Conservation (phyloP, 345 rosid species). For the Moricandia arvensis region DNA sequence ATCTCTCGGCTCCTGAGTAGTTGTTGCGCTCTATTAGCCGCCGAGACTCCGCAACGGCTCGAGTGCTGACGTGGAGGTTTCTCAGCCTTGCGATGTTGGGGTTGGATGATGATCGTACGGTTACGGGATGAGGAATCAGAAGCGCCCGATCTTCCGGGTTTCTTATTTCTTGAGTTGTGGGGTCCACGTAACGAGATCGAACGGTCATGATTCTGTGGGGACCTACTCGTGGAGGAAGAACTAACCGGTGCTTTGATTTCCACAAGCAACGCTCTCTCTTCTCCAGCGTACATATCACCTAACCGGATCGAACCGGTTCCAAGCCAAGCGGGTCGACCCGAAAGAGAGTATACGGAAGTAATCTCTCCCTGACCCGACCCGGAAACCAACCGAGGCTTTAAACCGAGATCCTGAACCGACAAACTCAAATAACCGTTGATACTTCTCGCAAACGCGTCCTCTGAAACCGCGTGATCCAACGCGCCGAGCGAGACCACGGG, state of each 20-base stretch:
- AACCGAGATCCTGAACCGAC: slow-evolving; percentile 61
- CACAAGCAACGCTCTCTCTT: slow-evolving; percentile 68
- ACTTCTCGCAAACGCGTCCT: slow-evolving; percentile 48
- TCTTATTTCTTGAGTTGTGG: slow-evolving; percentile 47
- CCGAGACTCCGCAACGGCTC: slow-evolving; percentile 78
- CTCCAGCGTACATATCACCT: slow-evolving; percentile 71
- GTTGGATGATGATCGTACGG: slow-evolving; percentile 49
- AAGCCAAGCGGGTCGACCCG: slow-evolving; percentile 48
- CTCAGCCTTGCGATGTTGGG: slow-evolving; percentile 59
- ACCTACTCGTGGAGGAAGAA: slow-evolving; percentile 35
- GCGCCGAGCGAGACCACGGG: slow-evolving; percentile 49
- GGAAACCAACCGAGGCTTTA: slow-evolving; percentile 56
- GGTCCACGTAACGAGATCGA: slow-evolving; percentile 59
- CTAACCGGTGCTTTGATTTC: slow-evolving; percentile 55
- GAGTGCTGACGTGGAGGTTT: slow-evolving; percentile 65
- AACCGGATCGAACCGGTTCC: slow-evolving; percentile 59
- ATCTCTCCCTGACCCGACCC: slow-evolving; percentile 71
- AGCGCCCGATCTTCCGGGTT: slow-evolving; percentile 50
- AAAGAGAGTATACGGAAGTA: slow-evolving; percentile 52
- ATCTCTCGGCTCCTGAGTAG: slow-evolving; percentile 54
- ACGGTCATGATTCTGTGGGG: slow-evolving; percentile 62
- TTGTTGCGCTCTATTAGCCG: slow-evolving; percentile 55
- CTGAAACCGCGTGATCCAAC: slow-evolving; percentile 38
- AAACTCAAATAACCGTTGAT: slow-evolving; percentile 47
- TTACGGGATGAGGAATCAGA: slow-evolving; percentile 45